Percentiles rank a stretch among this genome's conserved stretches.
phyloP scores from a whole-genome alignment of 495 filamentous ascomycete species.

The Alectoria sarmentosa region DNA sequence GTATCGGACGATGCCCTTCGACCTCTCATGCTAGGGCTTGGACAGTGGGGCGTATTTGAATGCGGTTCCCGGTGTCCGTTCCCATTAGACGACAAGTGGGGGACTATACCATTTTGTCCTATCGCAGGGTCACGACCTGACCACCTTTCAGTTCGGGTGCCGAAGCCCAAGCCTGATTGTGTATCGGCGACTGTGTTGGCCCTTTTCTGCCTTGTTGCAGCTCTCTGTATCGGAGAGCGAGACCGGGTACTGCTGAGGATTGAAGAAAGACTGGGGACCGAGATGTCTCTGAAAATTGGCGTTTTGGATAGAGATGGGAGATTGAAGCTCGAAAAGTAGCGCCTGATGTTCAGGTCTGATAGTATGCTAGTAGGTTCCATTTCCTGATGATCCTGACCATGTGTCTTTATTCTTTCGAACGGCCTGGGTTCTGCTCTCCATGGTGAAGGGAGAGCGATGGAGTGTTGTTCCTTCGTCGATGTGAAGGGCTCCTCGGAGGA shows the following conservation, averaged over 20 bases:
- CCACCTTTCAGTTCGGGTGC: conserved; percentile 14
- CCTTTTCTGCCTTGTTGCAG: conserved; percentile 16
- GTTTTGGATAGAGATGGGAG: conserved; percentile 49
- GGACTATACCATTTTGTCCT: background rate
- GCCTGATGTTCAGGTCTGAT: conserved; percentile 24
- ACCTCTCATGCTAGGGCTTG: conserved; percentile 31
- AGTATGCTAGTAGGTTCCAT: conserved; percentile 40
- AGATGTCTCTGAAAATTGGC: conserved; percentile 29
- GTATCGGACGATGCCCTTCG: conserved; percentile 29
- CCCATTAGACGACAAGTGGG: background rate
- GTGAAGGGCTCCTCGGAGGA: conserved; percentile 22
- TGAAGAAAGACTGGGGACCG: conserved; percentile 19
- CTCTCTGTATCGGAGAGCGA: conserved; percentile 17
- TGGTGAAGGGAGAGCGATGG: conserved; percentile 38
- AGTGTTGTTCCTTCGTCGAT: conserved; percentile 22
- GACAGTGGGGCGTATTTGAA: conserved; percentile 8
- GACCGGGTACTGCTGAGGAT: conserved; percentile 17
- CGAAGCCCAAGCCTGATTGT: conserved; percentile 23
- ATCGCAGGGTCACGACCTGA: background rate
- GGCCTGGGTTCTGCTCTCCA: conserved; percentile 46
- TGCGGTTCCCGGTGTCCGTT: no score
- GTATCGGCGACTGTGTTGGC: conserved; percentile 16
- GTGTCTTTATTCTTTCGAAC: conserved; percentile 31
- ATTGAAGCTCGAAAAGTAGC: conserved; percentile 24
- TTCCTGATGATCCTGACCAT: conserved; percentile 33